Evolutionary conservation across 768 basidiomycete species (phyloP).

Genomic region (Brasilioporus rufonigricans): DNA sequence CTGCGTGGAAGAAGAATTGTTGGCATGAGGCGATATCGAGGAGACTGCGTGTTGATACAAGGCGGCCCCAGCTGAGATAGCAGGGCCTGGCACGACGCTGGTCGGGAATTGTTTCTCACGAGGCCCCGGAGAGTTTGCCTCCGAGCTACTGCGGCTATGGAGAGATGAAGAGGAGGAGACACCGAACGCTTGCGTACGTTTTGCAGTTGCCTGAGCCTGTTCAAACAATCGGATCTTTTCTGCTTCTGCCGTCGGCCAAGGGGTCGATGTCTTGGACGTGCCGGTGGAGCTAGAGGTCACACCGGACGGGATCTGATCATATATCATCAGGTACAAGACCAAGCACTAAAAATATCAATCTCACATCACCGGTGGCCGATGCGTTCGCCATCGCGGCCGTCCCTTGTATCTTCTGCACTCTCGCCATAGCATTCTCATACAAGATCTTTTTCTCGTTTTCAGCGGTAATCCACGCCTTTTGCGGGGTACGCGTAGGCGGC

Average conservation of each 20-base stretch:
- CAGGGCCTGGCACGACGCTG: constrained; percentile 11
- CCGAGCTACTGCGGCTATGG: constrained; percentile 30
- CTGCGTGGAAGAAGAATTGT: constrained; percentile 15
- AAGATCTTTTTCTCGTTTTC: constrained; percentile 45
- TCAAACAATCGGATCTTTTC: constrained; percentile 75
- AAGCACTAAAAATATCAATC: constrained; percentile 1
- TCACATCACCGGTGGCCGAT: constrained; percentile 26
- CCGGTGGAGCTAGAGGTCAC: not conserved
- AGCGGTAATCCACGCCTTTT: constrained; percentile 30
- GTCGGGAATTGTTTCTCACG: constrained; percentile 18
- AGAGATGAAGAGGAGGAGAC: constrained; percentile 24
- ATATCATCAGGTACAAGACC: constrained; percentile 6
- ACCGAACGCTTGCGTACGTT: constrained; percentile 49
- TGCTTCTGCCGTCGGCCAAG: constrained; percentile 70
- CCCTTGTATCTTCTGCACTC: constrained; percentile 40
- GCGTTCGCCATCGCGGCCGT: constrained; percentile 26
- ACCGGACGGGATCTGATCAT: constrained; percentile 5
- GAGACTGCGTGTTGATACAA: constrained; percentile 48
- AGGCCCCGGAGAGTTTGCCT: constrained; percentile 18
- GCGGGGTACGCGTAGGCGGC: constrained; percentile 26
- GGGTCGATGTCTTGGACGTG: constrained; percentile 15
- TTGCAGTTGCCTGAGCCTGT: constrained; percentile 64
- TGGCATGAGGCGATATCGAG: constrained; percentile 28
- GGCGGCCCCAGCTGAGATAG: constrained; percentile 41
- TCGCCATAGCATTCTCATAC: constrained; percentile 40